These are phyloP conservation scores for Eucalyptus marginata DNA, from an alignment of 345 rosid species.

Conservation along the genomic window DNA sequence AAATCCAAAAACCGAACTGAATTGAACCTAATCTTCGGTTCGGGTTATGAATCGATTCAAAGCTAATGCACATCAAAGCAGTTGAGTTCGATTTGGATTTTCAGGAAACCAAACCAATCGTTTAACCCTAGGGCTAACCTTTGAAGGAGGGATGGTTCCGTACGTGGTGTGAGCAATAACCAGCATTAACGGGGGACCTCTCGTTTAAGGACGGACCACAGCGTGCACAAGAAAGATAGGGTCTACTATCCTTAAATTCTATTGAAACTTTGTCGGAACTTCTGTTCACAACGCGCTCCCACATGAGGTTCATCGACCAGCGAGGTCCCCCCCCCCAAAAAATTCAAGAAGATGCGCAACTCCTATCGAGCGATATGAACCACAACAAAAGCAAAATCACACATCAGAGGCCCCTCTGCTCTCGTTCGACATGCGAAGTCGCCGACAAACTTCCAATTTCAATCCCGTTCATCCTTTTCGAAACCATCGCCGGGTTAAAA, in stretches of 20 bases:
- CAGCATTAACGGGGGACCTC: neutral
- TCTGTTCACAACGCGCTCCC: neutral
- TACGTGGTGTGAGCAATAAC: neutral
- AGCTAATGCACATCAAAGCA: rapidly evolving
- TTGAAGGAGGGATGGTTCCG: neutral
- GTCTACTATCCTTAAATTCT: neutral
- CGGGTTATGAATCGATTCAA: rapidly evolving
- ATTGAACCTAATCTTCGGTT: neutral
- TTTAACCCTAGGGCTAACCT: neutral
- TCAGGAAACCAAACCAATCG: neutral
- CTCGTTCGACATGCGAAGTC: neutral
- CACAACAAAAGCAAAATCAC: neutral
- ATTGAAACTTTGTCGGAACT: neutral
- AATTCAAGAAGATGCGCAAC: neutral
- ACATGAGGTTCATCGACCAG: neutral
- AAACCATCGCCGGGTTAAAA: neutral
- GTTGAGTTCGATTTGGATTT: neutral
- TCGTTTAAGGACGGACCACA: neutral
- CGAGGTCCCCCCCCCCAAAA: neutral
- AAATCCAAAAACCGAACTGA: rapidly evolving
- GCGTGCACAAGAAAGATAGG: neutral
- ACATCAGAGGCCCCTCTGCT: neutral
- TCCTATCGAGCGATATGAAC: neutral
- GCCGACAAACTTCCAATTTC: neutral
- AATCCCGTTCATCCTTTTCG: neutral